Base-by-base conservation (phyloP, 495 filamentous ascomycete species). In the Penicillium maclennaniae region DNA sequence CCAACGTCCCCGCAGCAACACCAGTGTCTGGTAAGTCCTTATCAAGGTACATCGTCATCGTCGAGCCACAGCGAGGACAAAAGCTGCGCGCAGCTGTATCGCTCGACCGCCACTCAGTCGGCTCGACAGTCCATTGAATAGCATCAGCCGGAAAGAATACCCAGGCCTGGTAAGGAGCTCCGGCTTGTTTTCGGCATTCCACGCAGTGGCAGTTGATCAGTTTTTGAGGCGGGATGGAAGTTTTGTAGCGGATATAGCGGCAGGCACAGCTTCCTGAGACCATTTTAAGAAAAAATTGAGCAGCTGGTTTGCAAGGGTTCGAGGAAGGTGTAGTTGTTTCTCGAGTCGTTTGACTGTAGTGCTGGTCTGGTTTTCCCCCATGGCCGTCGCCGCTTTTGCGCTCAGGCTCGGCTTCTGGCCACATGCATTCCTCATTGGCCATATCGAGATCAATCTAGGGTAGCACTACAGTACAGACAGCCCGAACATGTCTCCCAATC, bases 151-250 rank as follows among this genome's bases (percentile, higher is more conserved):
- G 51, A 20, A 68, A 65, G 14, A 53, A 52, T 14, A 56, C 58
- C 47, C 61, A 71, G 19, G 54, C 40, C 26, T 62, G 58, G 47
- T 68, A 71, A 7, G 66, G 62, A 12, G 63, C 61, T 8, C 68
- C 68, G 36, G 63, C 43, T 51, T 63, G 61, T 53, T 65, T 68
- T 38, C 63, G 62, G 38, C 68, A 71, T 28, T 43, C 50, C 15
- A 36, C 51, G 40, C 68, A 71, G 49, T 71, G 65, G 43, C 68
- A 71, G 28, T 68, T 61, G 10, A 61, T 58, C 20, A 65, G 39
- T 4, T 36, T 45, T 9, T 42, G 51, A 9, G 68, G 64, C 0
- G 55, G 45, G 5, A 14, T 49, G 8, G 48, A 38, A 25, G 55
- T 53, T 0, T 48, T 61, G 50, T 67, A 69, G 21, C 54, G 49